These are phyloP conservation scores for Phialocephala sp. DNA, from an alignment of 2,329 filamentous ascomycete species.

Conservation along the genomic window DNA sequence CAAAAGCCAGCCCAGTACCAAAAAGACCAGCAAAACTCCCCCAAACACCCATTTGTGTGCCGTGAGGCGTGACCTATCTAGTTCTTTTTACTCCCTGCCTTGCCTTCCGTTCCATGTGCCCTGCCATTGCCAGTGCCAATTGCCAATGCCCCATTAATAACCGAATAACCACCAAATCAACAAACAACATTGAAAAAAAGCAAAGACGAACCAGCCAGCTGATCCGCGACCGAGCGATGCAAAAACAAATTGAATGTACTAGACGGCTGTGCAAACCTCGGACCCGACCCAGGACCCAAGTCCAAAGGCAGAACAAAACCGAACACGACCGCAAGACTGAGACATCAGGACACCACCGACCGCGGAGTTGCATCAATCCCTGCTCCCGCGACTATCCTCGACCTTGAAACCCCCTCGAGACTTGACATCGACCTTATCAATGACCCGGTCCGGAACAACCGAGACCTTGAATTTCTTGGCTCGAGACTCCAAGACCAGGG, in stretches of 20 bases:
- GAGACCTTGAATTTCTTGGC: too few species aligned
- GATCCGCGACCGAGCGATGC: slow-evolving; percentile 15
- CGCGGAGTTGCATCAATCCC: background rate
- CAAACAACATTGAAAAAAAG: slow-evolving; percentile 24
- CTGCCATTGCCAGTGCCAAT: slow-evolving; percentile 13
- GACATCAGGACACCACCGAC: background rate
- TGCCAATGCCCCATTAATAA: slow-evolving; percentile 16
- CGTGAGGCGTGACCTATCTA: slow-evolving; percentile 39
- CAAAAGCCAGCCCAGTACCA: slow-evolving; percentile 16
- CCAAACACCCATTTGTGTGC: slow-evolving; percentile 35
- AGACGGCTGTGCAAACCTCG: background rate
- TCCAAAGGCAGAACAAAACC: background rate
- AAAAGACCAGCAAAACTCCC: slow-evolving; percentile 26
- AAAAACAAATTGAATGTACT: slow-evolving; percentile 1
- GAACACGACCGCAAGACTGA: background rate
- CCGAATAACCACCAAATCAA: slow-evolving; percentile 14
- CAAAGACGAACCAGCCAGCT: slow-evolving; percentile 29
- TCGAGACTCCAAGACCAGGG: background rate
- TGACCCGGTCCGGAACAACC: too few species aligned
- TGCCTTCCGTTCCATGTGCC: slow-evolving; percentile 18
- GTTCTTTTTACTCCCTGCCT: slow-evolving; percentile 36
- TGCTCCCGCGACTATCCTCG: background rate
- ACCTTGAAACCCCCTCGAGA: background rate
- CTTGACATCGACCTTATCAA: background rate
- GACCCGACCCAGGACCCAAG: background rate